Evolutionary conservation across 2,329 filamentous ascomycete species (phyloP), one percentile per base, ranked within the genome.

Genomic region (Botrytis tulipae): DNA sequence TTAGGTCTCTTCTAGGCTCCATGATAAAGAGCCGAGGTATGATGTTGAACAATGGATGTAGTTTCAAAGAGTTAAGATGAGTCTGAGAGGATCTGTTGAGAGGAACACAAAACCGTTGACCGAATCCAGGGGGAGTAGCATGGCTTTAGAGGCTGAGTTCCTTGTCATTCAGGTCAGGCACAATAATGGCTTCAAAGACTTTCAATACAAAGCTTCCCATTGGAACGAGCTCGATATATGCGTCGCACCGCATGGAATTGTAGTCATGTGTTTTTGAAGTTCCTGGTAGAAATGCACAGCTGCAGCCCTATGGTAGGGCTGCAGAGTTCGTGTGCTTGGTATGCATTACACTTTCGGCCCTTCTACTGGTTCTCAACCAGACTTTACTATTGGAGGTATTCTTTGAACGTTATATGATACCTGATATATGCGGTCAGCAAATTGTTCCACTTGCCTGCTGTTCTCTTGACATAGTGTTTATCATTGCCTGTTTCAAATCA

Each of bases 271-370:
- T 32, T 62, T 62, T 60, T 35, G 54, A 12, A 61, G 25, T 46
- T 20, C 40, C 42, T 46, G 37, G 32, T 42, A 14, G 4, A 72
- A 10, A n/a, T 42, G n/a, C 16, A 10, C 48, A 68, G 48, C 35
- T 72, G 70, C 70, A 72, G 70, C 70, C 70, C 70, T 72, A 72
- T 2, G 7, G 12, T 72, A 72, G 40, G 70, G 70, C 70, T 72
- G 57, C 18, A 44, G 14, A 10, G 35, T 40, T 66, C 18, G 40
- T 48, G 35, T 5, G 7, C n/a, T 51, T 46, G 46, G 44, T n/a
- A 42, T 57, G 4, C 35, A 57, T 44, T 29, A 18, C 35, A 32
- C 12, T 67, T 29, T 67, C n/a, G 18, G 37, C 18, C 51, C 48
- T 68, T 68, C 29, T 60, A 29, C 3, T 59, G 37, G 22, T 35